Percentiles rank a stretch among this genome's conserved stretches.
phyloP scores from a whole-genome alignment of 2,329 filamentous ascomycete genomes.

The Aspergillus intermedius region DNA sequence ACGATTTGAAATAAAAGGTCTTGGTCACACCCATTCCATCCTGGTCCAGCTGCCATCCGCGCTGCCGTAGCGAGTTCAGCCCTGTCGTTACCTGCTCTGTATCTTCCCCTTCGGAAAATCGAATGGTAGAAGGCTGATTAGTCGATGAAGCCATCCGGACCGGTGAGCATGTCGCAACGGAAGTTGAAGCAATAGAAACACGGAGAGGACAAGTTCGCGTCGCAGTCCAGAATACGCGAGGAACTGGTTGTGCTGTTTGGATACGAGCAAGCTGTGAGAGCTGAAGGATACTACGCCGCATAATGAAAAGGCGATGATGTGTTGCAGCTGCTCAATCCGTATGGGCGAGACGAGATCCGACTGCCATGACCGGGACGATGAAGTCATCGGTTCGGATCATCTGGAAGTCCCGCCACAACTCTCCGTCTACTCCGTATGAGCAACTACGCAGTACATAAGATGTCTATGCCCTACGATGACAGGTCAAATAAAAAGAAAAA shows the following conservation, averaged over 20 bases:
- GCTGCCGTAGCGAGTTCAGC: slow-evolving; percentile 19
- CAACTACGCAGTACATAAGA: too few species aligned
- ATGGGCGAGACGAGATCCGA: background rate
- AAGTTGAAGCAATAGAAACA: background rate
- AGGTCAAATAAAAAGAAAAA: too few species aligned
- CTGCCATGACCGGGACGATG: background rate
- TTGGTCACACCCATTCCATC: slow-evolving; percentile 30
- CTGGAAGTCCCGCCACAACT: too few species aligned
- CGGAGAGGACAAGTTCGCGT: background rate
- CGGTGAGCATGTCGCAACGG: too few species aligned
- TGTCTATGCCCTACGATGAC: too few species aligned
- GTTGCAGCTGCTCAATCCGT: background rate
- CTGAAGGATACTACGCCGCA: background rate
- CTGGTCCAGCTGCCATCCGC: slow-evolving; percentile 29
- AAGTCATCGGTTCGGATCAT: background rate
- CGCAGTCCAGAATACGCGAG: background rate
- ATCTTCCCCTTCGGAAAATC: slow-evolving; percentile 25
- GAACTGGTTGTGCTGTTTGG: background rate
- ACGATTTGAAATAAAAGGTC: slow-evolving; percentile 34
- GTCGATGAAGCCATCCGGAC: background rate
- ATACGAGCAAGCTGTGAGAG: background rate
- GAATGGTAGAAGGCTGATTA: background rate
- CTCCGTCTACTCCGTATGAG: too few species aligned
- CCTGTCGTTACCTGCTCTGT: slow-evolving; percentile 17
- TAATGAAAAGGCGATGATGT: background rate